These are phyloP conservation scores for Globisporangium carolinianum DNA, from an alignment of 352 stramenopile genomes.

Conservation along the genomic window DNA sequence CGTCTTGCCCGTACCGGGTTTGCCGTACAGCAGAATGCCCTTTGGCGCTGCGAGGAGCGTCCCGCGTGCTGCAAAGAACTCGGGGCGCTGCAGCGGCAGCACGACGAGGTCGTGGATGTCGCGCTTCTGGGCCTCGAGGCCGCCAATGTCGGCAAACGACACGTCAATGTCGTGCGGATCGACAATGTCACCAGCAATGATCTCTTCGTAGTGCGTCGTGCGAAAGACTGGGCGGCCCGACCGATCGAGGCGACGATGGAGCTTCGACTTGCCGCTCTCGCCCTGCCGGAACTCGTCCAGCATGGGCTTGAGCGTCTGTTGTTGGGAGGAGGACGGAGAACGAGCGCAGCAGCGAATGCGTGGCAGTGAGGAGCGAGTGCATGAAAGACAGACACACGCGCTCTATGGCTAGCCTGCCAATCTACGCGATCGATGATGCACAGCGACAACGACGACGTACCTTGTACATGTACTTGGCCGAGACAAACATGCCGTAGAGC, in stretches of 20 bases:
- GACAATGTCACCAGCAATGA: conserved; percentile 93
- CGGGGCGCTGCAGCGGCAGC: conserved; percentile 86
- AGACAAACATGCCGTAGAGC: conserved; percentile 79
- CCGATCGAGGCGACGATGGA: conserved; percentile 63
- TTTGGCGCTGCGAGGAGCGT: conserved; percentile 86
- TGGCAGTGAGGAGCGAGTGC: neutral
- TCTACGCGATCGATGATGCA: no score
- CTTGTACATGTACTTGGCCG: conserved; percentile 83
- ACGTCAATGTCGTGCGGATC: conserved; percentile 90
- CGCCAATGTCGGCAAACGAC: conserved; percentile 94
- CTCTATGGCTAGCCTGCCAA: no score
- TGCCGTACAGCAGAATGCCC: conserved; percentile 79
- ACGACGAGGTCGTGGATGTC: conserved; percentile 96
- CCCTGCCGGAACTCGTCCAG: conserved; percentile 72
- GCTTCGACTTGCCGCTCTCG: conserved; percentile 53
- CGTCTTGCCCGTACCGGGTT: conserved; percentile 86
- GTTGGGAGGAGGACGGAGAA: no score
- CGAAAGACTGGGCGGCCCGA: conserved; percentile 60
- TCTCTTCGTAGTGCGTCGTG: conserved; percentile 85
- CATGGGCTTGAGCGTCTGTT: conserved; percentile 71
- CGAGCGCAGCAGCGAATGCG: neutral
- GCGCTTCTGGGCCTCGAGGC: conserved; percentile 93
- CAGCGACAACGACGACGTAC: conserved; percentile 9
- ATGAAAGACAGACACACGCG: neutral
- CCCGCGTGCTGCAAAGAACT: conserved; percentile 87